These are phyloP conservation scores for Posidonia australis DNA, from an alignment of 106 monocot species.

Conservation along the genomic window DNA sequence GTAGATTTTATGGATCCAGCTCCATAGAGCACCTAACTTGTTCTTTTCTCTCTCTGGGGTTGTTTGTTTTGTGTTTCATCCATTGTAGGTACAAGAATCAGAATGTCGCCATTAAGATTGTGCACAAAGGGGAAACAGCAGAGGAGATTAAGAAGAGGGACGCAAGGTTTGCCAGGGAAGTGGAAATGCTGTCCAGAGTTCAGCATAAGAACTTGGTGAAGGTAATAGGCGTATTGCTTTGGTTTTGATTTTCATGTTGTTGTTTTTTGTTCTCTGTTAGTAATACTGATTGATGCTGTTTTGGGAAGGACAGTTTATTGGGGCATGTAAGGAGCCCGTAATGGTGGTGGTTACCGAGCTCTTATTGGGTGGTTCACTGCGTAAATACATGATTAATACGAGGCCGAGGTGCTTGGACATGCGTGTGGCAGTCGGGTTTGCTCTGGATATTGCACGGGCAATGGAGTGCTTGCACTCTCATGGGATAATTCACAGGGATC, in stretches of 20 bases:
- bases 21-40: neutral
- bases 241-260: neutral
- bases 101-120: constrained; percentile 90
- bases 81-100: constrained; percentile 76
- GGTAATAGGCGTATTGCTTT: constrained; percentile 27
- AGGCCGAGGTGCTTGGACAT: constrained; percentile 69
- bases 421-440: constrained; percentile 68
- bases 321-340: constrained; percentile 90
- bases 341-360: constrained; percentile 99
- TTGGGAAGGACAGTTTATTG: constrained; percentile 49
- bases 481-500: constrained; percentile 97
- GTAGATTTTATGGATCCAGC: neutral
- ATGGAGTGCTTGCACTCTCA: constrained; percentile 98
- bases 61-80: neutral
- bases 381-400: constrained; percentile 68
- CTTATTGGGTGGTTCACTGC: constrained; percentile 66
- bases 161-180: constrained; percentile 80
- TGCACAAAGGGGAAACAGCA: constrained; percentile 66
- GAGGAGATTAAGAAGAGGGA: constrained; percentile 77
- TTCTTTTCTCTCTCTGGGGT: neutral
- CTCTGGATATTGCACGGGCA: constrained; percentile 84
- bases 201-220: constrained; percentile 97
- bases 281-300: neutral
- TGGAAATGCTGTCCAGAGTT: constrained; percentile 69
- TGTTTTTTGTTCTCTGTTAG: neutral